Base-by-base conservation (phyloP, 257 asterid genomes). In the Echites panduratus region DNA sequence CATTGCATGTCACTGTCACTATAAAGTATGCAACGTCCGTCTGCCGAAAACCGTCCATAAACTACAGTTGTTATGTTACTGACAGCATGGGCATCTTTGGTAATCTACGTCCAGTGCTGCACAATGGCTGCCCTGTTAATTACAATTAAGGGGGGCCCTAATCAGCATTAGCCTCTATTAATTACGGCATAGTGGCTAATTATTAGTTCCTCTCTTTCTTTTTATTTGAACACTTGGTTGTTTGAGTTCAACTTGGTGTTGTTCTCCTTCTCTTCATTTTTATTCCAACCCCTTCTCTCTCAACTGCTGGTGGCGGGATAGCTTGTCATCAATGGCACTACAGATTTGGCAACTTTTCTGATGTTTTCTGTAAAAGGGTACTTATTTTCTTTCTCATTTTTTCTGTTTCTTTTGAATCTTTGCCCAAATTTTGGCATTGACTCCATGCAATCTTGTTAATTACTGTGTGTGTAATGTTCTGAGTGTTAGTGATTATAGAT, bases 1-100 rank as follows among this genome's bases (percentile, higher is more conserved):
- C 3, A 3, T 2, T 43, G 24, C 78, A 52, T 4, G 79, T 88
- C 88, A 7, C 84, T 88, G 22, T 88, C 91, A 52, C 73, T 26
- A 66, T 77, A 90, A 90, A 84, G 89, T 77, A 59, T 74, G 77
- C 69, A 69, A 70, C 72, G 86, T 85, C 87, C 76, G 69, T 62
- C 80, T 58, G 76, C 80, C 76, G 52, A 78, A 73, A 74, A 77
- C 72, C 75, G 85, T 77, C 82, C 83, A 78, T 8, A 66, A 45
- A 68, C 32, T 68, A 71, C 83, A 70, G 74, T 73, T 57, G 79
- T 63, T 68, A 47, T 52, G 41, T 27, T 58, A 52, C 73, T 66
- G 85, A 73, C 75, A 73, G 43, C 35, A 71, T 76, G 88, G 88
- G 80, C 73, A 78, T 2, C 69, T n/a, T 45, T 3, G 86, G 82